Evolutionary conservation across 2,329 filamentous ascomycete genomes (phyloP).

Genomic region (Fusarium sulawesiense): DNA sequence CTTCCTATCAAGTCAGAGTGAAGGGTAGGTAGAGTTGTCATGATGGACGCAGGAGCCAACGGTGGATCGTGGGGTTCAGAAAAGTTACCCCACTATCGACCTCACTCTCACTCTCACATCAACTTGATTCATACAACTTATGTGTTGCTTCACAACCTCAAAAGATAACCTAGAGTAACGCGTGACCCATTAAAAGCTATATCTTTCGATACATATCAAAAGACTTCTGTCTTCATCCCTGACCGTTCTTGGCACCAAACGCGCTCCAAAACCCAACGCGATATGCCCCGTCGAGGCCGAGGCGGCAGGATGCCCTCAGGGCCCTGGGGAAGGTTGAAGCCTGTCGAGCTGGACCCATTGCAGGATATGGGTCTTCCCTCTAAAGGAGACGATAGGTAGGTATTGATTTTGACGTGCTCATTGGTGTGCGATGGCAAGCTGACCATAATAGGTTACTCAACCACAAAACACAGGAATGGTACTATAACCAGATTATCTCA

Average conservation of each 20-base stretch:
- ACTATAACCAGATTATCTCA: slow-evolving; percentile 88
- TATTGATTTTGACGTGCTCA: slow-evolving; percentile 52
- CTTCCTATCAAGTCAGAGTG: background rate
- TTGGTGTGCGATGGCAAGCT: background rate
- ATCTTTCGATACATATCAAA: background rate
- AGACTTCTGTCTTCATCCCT: background rate
- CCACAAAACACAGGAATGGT: slow-evolving; percentile 81
- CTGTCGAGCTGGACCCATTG: slow-evolving; percentile 79
- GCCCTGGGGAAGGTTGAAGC: slow-evolving; percentile 78
- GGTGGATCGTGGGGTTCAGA: slow-evolving; percentile 32
- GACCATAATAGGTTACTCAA: slow-evolving; percentile 70
- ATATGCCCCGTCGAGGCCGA: slow-evolving; percentile 49
- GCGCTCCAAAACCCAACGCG: slow-evolving; percentile 2
- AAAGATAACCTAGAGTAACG: background rate
- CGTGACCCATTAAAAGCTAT: background rate
- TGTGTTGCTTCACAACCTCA: background rate
- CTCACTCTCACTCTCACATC: slow-evolving; percentile 10
- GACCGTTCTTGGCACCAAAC: background rate
- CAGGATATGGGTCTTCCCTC: slow-evolving; percentile 87
- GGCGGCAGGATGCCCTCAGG: slow-evolving; percentile 57
- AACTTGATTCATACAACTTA: slow-evolving; percentile 26
- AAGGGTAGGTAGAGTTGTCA: background rate
- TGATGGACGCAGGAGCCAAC: slow-evolving; percentile 26
- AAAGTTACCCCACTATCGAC: slow-evolving; percentile 32
- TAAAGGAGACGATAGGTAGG: slow-evolving; percentile 90